Base-by-base conservation (phyloP, 495 filamentous ascomycete species). In the Annulohypoxylon bovei region DNA sequence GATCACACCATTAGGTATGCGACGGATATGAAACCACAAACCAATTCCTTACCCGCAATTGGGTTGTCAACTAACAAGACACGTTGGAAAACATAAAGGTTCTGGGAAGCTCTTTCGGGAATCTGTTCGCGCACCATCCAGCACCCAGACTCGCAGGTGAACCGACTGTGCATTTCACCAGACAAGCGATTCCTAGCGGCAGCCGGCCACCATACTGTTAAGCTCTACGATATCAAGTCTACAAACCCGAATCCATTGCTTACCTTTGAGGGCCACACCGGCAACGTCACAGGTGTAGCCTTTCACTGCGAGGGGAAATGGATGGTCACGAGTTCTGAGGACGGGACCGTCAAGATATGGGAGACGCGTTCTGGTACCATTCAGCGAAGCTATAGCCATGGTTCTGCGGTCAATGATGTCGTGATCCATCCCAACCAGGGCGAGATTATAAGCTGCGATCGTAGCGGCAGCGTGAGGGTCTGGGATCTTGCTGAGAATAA, bases 321-420 rank as follows among this genome's bases (percentile, higher is more conserved):
- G 95, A 98, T 99, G 94, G 95, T 98, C n/a, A 99, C 95, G 3
- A 95, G 92, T 80, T 96, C 93, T 37, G 95, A 99, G 77, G 95
- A 99, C 74, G 92, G 94, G 52, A 97, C 94, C 6, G 95, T 99
- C 68, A 98, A 98, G 84, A 97, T 99, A 47, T 99, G 95, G 95
- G 96, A 99, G 78, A 98, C 95, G 6, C 86, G 96, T 23, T 91
- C 86, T 5, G 96, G 93, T 20, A 90, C 85, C 46, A 87, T 98
- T 42, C 95, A 98, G 77, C 88, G 95, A 18, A 97, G 95, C 80
- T 99, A 99, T 77, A 88, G 85, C 60, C 95, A 99, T 74, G 91
- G 90, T 23, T 88, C 86, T 22, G 86, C 96, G 0, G 95, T 96
- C 42, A 99, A 97, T 77, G 95, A 99, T 79, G 92, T 95, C 6